phyloP scores from a whole-genome alignment of 495 filamentous ascomycete genomes.

The Sabuloglossum arenarium region DNA sequence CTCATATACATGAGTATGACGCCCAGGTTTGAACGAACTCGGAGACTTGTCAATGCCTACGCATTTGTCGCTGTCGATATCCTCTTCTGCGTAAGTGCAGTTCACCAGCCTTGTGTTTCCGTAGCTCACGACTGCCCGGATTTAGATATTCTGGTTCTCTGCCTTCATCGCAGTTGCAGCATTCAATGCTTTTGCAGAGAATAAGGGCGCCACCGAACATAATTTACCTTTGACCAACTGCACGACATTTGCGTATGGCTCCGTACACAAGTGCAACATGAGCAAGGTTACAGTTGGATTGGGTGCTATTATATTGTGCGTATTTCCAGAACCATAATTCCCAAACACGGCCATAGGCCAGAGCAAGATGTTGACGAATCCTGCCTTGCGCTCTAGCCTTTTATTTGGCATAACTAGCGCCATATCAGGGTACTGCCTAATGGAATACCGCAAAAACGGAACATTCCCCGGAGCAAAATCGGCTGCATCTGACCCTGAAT shows the following conservation, averaged over 20 bases:
- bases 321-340: constrained; percentile 3
- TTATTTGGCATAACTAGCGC: constrained; percentile 50
- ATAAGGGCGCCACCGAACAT: constrained; percentile 14
- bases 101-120: neutral
- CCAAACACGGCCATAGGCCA: neutral
- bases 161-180: constrained; percentile 59
- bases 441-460: constrained; percentile 60
- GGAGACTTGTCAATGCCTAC: constrained; percentile 61
- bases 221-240: constrained; percentile 16
- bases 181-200: constrained; percentile 30
- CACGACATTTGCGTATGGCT: constrained; percentile 32
- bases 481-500: constrained; percentile 8
- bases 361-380: constrained; percentile 1
- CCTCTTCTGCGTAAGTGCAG: constrained; percentile 29
- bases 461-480: constrained; percentile 25
- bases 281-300: constrained; percentile 63
- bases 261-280: constrained; percentile 37
- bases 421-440: constrained; percentile 56
- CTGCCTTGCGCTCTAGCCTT: constrained; percentile 28
- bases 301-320: constrained; percentile 64
- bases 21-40: constrained; percentile 65
- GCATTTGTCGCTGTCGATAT: constrained; percentile 57
- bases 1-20: constrained; percentile 69
- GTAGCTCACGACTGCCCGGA: neutral
- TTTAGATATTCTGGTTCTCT: constrained; percentile 54